phyloP scores from a whole-genome alignment of 495 filamentous ascomycete genomes.

The Terfezia boudieri region DNA sequence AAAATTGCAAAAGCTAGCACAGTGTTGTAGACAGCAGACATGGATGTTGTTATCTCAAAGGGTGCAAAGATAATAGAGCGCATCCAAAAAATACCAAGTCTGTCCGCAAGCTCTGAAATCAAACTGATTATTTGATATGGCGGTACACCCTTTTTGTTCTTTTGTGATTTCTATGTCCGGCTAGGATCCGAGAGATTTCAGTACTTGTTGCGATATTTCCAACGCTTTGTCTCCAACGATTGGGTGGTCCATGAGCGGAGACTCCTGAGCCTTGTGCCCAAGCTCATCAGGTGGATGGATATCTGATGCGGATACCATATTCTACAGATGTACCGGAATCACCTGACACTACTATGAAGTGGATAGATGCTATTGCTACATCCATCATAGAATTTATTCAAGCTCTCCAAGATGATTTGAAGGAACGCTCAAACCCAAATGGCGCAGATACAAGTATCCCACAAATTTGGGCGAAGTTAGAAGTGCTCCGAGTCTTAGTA shows the following conservation, averaged over 20 bases:
- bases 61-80: constrained; percentile 9
- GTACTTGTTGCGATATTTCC: constrained; percentile 57
- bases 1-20: constrained; percentile 38
- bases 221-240: constrained; percentile 22
- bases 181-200: constrained; percentile 55
- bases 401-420: too few species aligned
- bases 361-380: neutral
- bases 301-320: constrained; percentile 12
- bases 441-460: too few species aligned
- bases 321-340: neutral
- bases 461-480: too few species aligned
- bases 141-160: constrained; percentile 41
- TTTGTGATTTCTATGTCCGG: constrained; percentile 57
- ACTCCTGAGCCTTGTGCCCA: constrained; percentile 48
- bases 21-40: constrained; percentile 48
- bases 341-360: neutral
- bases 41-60: constrained; percentile 50
- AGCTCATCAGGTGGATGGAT: constrained; percentile 31
- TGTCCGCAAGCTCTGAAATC: neutral
- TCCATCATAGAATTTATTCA: constrained; percentile 11
- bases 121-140: neutral
- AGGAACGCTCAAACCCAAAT: too few species aligned
- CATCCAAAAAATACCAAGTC: neutral
- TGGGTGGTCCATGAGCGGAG: constrained; percentile 48
- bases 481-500: too few species aligned